Base-by-base conservation (phyloP, 2,329 filamentous ascomycete genomes). In the Colletotrichum echinochloae region DNA sequence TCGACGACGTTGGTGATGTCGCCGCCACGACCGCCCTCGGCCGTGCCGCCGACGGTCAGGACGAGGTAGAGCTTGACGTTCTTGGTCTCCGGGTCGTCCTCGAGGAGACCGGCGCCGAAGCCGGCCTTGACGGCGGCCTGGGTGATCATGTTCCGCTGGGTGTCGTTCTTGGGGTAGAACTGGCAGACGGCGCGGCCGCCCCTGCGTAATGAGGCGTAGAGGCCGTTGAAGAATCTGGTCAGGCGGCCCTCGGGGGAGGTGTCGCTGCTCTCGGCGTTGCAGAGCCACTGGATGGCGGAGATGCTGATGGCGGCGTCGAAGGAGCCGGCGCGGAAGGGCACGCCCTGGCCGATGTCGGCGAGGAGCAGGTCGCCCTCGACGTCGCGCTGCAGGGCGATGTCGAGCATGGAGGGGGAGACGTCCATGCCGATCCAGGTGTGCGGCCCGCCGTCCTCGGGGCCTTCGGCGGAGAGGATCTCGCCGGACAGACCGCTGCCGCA, bases 391-490 rank as follows among this genome's bases (percentile, higher is more conserved):
- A 99, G 86, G 1, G 96, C 96, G 54, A 98, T 89, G 74, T 96
- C 94, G n/a, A 99, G 86, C 96, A 99, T 99, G n/a, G 92, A 94
- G 0, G 94, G 91, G 5, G 92, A 94, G 30, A 99, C 91, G 79
- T 99, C 96, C 92, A 98, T 95, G 70, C 96, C 96, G n/a, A 98
- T 86, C 96, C 96, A 99, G 1, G 91, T 91, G 83, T 99, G 96
- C 5, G 94, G 94, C 0, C 94, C 94, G 65, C 93, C 93, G 70
- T 94, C 90, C 14, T 91, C 87, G 2, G 88, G 85, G 0, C 86
- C 81, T 0, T 92, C 83, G n/a, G 90, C 85, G 16, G 94, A 94
- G 55, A 99, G 89, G 70, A 98, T 98, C 80, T 98, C 95, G 78
- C 96, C 96, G 0, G 94, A 97, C 28, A 99, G 90, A 18, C 96